A percentile compares a stretch with the other conserved stretches of the same genome.
phyloP scores from a whole-genome alignment of 768 basidiomycete genomes.

The Tephrocybe sp. region DNA sequence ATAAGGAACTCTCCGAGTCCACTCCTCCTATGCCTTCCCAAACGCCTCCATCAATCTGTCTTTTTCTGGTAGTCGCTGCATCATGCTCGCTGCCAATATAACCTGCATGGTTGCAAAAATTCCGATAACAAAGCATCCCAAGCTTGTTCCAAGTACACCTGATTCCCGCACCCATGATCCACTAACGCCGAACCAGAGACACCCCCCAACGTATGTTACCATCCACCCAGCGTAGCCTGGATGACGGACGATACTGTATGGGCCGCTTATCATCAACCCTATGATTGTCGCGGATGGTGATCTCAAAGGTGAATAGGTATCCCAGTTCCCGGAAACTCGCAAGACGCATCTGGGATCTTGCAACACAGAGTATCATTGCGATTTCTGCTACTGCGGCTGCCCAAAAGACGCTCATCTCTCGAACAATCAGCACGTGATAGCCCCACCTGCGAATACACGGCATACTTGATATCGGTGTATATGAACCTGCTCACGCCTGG shows the following conservation, averaged over 20 bases:
- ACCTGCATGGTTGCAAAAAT: too few species aligned
- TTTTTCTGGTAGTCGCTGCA: too few species aligned
- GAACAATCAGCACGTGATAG: too few species aligned
- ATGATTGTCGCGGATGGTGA: background rate
- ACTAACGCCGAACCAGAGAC: background rate
- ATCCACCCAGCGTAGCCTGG: background rate
- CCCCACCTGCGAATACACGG: too few species aligned
- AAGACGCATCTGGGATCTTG: slow-evolving; percentile 32
- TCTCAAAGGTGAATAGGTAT: slow-evolving; percentile 32
- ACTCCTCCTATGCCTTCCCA: too few species aligned
- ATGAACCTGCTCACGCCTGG: too few species aligned
- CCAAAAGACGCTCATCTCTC: background rate
- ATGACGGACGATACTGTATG: background rate
- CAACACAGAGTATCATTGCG: slow-evolving; percentile 5
- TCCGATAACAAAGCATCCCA: too few species aligned
- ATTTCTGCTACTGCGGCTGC: slow-evolving; percentile 1
- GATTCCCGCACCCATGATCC: slow-evolving; percentile 3
- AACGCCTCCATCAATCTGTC: too few species aligned
- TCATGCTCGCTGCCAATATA: too few species aligned
- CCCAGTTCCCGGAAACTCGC: slow-evolving; percentile 34
- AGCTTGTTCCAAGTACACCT: background rate
- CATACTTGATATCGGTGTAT: too few species aligned
- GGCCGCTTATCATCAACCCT: background rate
- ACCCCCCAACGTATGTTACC: background rate
- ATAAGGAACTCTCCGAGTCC: too few species aligned